A percentile compares a stretch with the other conserved stretches of the same genome.
phyloP scores from a whole-genome alignment of 495 filamentous ascomycete genomes.

The Penicillium turbatum region DNA sequence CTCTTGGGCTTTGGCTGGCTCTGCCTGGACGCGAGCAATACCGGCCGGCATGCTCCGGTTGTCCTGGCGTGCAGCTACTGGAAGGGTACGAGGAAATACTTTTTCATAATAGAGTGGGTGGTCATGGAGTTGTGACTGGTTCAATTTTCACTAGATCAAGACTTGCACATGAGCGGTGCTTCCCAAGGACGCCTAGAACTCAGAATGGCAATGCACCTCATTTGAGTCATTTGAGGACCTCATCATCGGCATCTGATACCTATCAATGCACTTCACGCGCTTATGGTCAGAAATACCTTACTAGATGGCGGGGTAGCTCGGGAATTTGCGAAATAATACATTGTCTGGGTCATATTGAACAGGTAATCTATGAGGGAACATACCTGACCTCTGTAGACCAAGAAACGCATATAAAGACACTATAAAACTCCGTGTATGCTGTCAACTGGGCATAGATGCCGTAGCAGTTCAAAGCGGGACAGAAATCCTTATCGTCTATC shows the following conservation, averaged over 20 bases:
- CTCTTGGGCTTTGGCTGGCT: not conserved
- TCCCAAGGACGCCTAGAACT: not conserved
- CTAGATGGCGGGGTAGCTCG: not conserved
- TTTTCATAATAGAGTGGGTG: not conserved
- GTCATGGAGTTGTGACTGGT: not conserved
- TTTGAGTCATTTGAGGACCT: not conserved
- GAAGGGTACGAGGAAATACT: too few species aligned
- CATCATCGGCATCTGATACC: not conserved
- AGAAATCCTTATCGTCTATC: conserved; percentile 20
- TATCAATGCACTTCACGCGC: not conserved
- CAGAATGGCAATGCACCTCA: not conserved
- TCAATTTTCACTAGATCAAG: not conserved
- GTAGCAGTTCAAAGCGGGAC: not conserved
- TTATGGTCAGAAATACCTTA: not conserved
- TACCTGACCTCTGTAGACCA: too few species aligned
- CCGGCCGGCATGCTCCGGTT: not conserved
- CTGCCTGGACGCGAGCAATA: not conserved
- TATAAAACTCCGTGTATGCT: too few species aligned
- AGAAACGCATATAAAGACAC: too few species aligned
- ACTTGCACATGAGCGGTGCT: not conserved
- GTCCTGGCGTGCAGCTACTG: not conserved
- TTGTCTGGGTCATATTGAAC: too few species aligned
- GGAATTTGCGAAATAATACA: too few species aligned
- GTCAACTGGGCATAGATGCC: too few species aligned
- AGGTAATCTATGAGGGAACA: too few species aligned